phyloP scores from a whole-genome alignment of 148 eudicot genomes.

The Drosera capensis region DNA sequence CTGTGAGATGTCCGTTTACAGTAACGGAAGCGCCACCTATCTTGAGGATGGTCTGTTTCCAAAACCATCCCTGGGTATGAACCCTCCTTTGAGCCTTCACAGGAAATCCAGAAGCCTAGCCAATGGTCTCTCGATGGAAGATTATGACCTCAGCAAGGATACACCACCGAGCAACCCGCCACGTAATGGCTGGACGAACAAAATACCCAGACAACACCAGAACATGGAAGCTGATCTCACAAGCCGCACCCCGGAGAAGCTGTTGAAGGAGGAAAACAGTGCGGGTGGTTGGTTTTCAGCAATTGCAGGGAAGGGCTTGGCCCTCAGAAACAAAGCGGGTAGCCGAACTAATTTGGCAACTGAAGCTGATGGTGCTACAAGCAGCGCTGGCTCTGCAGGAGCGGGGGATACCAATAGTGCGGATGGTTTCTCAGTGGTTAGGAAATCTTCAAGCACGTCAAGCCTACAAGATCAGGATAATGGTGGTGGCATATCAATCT shows the following conservation, averaged over 20 bases:
- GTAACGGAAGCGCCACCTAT: conserved; percentile 28
- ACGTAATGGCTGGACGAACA: conserved; percentile 37
- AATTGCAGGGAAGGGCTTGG: conserved; percentile 68
- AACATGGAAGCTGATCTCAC: conserved; percentile 45
- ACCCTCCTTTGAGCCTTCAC: conserved; percentile 42
- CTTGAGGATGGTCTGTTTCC: conserved; percentile 29
- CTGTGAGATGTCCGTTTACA: conserved; percentile 59
- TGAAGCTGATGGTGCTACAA: conserved; percentile 21
- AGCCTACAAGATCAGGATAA: conserved; percentile 58
- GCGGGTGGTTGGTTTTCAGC: conserved; percentile 48
- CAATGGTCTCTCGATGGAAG: conserved; percentile 37
- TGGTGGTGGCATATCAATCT: conserved; percentile 24
- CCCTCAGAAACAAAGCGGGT: conserved; percentile 63
- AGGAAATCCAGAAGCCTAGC: conserved; percentile 68
- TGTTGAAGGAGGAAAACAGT: conserved; percentile 56
- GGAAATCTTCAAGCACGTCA: conserved; percentile 75
- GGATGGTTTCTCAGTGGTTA: conserved; percentile 34
- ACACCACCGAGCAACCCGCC: too few relatives aligned
- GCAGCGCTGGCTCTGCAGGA: conserved; percentile 10
- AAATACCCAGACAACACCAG: conserved; percentile 32
- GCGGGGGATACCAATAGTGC: conserved; percentile 25
- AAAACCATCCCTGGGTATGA: conserved; percentile 19
- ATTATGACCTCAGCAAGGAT: conserved; percentile 19
- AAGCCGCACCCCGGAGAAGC: conserved; percentile 41
- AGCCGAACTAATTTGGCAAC: conserved; percentile 36